phyloP scores from a whole-genome alignment of 495 filamentous ascomycete genomes.

The Beverwykella pulmonaria region DNA sequence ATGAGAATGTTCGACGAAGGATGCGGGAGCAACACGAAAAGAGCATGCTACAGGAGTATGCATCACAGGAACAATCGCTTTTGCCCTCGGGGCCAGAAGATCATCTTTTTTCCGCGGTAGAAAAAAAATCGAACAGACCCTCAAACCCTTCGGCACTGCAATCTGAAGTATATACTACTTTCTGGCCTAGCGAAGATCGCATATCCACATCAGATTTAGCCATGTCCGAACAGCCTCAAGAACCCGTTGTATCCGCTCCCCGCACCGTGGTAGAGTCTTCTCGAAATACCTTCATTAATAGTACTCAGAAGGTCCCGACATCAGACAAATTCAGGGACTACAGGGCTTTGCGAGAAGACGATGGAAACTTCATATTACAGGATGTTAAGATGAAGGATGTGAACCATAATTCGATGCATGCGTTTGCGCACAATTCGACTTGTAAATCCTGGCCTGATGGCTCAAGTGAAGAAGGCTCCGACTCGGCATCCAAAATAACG shows the following conservation, averaged over 20 bases:
- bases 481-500: conserved; percentile 23
- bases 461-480: conserved; percentile 36
- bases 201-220: conserved; percentile 13
- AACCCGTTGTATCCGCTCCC: conserved; percentile 28
- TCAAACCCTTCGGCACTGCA: conserved; percentile 13
- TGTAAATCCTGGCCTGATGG: conserved; percentile 39
- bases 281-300: conserved; percentile 44
- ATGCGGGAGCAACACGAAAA: conserved; percentile 38
- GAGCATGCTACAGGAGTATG: conserved; percentile 37
- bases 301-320: conserved; percentile 40
- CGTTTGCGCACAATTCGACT: background rate
- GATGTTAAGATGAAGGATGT: conserved; percentile 34
- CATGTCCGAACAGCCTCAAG: background rate
- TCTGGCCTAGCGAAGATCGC: conserved; percentile 15
- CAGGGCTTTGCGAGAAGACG: background rate
- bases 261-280: conserved; percentile 36
- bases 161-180: conserved; percentile 23
- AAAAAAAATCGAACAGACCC: background rate
- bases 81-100: conserved; percentile 35
- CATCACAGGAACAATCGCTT: conserved; percentile 6
- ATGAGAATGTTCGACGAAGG: conserved; percentile 35
- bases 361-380: background rate
- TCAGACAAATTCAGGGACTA: background rate
- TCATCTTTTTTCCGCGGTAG: background rate
- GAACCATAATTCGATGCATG: conserved; percentile 8